These are phyloP conservation scores for Mycena albidolilacea DNA, from an alignment of 768 basidiomycete genomes.

Conservation along the genomic window DNA sequence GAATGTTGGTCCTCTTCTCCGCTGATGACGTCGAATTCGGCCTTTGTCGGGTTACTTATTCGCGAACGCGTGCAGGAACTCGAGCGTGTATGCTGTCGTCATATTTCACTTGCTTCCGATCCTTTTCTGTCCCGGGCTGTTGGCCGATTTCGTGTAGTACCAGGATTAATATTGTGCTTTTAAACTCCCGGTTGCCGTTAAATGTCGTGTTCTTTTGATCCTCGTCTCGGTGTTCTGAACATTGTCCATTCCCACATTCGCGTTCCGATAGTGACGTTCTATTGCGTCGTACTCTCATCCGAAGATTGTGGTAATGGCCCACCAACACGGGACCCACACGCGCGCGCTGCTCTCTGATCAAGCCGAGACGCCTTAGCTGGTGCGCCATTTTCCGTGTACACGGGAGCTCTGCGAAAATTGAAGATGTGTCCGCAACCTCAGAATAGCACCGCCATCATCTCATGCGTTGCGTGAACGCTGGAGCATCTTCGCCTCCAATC, in stretches of 20 bases:
- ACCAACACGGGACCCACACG: too few species aligned
- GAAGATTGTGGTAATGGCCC: too few species aligned
- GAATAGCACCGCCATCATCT: too few species aligned
- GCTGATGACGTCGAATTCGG: background rate
- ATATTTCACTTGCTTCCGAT: background rate
- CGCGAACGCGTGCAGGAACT: background rate
- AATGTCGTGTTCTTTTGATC: conserved; percentile 9
- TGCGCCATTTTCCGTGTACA: too few species aligned
- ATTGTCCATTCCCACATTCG: background rate
- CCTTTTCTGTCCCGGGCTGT: background rate
- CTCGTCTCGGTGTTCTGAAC: conserved; percentile 9
- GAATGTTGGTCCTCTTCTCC: background rate
- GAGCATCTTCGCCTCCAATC: too few species aligned
- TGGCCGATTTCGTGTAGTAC: conserved; percentile 2
- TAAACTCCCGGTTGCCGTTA: background rate
- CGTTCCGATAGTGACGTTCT: too few species aligned
- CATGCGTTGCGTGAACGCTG: too few species aligned
- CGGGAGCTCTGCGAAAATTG: too few species aligned
- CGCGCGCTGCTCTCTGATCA: too few species aligned
- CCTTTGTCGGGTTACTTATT: conserved; percentile 1
- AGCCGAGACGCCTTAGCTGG: too few species aligned
- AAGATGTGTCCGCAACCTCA: too few species aligned
- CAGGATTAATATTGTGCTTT: conserved; percentile 2
- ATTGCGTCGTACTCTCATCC: too few species aligned
- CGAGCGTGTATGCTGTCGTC: background rate